phyloP scores from a whole-genome alignment of 257 asterid genomes.

The Linderniella brevidens region DNA sequence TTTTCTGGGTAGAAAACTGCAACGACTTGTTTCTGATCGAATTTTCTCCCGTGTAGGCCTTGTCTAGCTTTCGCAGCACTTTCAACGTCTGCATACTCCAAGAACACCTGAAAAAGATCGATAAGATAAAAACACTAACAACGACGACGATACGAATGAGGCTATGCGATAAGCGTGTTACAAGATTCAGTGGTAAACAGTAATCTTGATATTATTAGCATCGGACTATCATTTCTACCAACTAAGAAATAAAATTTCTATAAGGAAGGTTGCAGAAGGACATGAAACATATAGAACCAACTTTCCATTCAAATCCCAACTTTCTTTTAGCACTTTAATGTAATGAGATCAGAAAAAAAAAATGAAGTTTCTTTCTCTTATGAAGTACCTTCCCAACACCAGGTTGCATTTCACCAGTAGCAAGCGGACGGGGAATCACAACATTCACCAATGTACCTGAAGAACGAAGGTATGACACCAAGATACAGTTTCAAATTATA shows the following conservation, averaged over 20 bases:
- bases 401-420: constrained; percentile 36
- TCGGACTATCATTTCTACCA: too few relatives aligned
- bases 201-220: too few relatives aligned
- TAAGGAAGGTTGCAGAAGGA: background rate
- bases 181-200: too few relatives aligned
- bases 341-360: constrained; percentile 3
- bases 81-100: constrained; percentile 51
- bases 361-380: too few relatives aligned
- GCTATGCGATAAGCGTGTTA: too few relatives aligned
- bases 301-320: background rate
- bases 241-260: background rate
- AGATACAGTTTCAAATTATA: background rate
- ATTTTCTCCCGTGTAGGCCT: constrained; percentile 53
- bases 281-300: background rate
- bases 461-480: constrained; percentile 7
- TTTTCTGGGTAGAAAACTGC: constrained; percentile 59
- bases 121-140: background rate
- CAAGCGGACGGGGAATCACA: constrained; percentile 55
- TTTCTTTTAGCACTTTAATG: background rate
- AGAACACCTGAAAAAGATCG: constrained; percentile 42
- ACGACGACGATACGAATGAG: background rate
- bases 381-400: constrained; percentile 60
- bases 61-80: constrained; percentile 47
- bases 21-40: constrained; percentile 50
- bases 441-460: constrained; percentile 53